Evolutionary conservation across 345 rosid genomes (phyloP), one percentile per base, ranked within the genome.

Genomic region (Ceriops decandra): DNA sequence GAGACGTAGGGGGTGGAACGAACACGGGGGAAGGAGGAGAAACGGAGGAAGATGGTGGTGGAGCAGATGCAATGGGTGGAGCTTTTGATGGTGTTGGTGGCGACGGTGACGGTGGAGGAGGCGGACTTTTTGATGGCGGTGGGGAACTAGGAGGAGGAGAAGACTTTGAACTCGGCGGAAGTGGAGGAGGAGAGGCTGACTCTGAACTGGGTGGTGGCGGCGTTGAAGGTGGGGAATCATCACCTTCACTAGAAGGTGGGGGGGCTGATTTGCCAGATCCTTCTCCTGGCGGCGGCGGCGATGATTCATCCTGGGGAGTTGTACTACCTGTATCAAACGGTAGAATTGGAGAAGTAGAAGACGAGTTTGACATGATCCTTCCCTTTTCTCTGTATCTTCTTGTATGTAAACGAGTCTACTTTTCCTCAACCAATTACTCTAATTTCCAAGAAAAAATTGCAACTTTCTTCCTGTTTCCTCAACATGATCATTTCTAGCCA

Each of bases 311-410:
- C 47, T 11, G 47, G 2, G 47, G 47, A 2, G 47, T 2, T 11
- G 16, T 2, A 11, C 42, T 36, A 36, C 11, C 11, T 32, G 35
- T 32, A 32, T 0, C 6, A 32, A 32, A 32, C 35, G 35, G 35
- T 32, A 32, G 35, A 32, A 32, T 32, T 32, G 35, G 5, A 32
- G 35, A 32, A 32, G 35, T 32, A 32, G 35, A 33, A 1, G 58
- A 85, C 64, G 82, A 82, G 75, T 71, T 63, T 67, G 86, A 77
- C 90, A 84, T 86, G 69, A 21, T 64, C 56, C 54, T 42, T 47
- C 52, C 38, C 62, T 38, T 63, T 19, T 24, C 36, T 57, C 52
- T 5, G 11, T 28, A 33, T 27, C 54, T 5, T 35, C 7, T 28
- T 35, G 22, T 33, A 2, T 4, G 32, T 5, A 52, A 19, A 24